These are phyloP conservation scores for Epichloe typhina DNA, from an alignment of 2,329 filamentous ascomycete genomes.

Conservation along the genomic window DNA sequence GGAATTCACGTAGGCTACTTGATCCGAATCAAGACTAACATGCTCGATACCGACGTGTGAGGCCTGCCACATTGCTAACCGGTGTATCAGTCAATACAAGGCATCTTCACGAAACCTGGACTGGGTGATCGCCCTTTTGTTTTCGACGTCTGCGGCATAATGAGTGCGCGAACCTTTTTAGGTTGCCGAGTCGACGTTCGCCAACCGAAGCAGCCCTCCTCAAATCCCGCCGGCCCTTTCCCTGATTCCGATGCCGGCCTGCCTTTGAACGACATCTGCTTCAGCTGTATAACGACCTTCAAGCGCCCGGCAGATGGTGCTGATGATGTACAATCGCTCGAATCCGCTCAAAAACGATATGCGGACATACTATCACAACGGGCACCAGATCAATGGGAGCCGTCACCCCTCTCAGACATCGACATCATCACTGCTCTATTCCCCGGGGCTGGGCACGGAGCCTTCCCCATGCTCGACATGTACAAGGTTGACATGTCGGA, in stretches of 20 bases:
- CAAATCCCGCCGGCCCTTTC: constrained; percentile 22
- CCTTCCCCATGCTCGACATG: constrained; percentile 39
- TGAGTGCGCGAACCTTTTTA: constrained; percentile 33
- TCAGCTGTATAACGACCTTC: constrained; percentile 40
- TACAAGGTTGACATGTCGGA: constrained; percentile 38
- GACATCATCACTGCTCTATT: constrained; percentile 23
- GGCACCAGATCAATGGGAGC: constrained; percentile 28
- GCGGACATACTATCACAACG: constrained; percentile 24
- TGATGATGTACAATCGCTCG: constrained; percentile 23
- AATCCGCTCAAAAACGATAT: constrained; percentile 29
- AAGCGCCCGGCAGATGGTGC: constrained; percentile 27
- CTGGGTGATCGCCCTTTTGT: constrained; percentile 37
- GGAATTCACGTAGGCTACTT: constrained; percentile 24
- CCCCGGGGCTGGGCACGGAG: constrained; percentile 24
- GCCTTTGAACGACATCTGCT: constrained; percentile 30
- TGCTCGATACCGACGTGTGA: neutral
- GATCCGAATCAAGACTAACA: neutral
- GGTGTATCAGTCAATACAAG: constrained; percentile 35
- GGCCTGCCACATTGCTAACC: neutral
- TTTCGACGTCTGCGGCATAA: constrained; percentile 32
- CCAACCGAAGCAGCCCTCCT: constrained; percentile 30
- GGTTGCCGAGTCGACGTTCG: constrained; percentile 35
- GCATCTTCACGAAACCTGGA: constrained; percentile 38
- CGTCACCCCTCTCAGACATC: constrained; percentile 33
- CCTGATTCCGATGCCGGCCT: constrained; percentile 24